phyloP scores from a whole-genome alignment of 2,329 filamentous ascomycete species.

The Calonectria montana region DNA sequence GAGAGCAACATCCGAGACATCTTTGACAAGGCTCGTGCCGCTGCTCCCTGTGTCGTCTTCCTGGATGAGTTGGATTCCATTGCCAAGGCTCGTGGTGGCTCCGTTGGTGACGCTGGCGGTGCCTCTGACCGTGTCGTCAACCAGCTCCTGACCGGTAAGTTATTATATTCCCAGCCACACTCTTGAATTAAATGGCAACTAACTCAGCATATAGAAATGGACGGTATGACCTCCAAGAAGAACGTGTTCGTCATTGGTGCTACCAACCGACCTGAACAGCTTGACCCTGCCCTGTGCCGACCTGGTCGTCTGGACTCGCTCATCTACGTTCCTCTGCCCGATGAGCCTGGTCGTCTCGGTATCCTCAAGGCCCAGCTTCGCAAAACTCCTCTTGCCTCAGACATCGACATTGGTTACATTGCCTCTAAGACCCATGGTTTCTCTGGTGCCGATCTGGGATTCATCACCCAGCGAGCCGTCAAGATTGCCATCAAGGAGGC shows the following conservation, averaged over 20 bases:
- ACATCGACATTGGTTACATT: slow-evolving; percentile 92
- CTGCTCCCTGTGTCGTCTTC: slow-evolving; percentile 98
- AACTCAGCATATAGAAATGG: slow-evolving; percentile 79
- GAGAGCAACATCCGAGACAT: slow-evolving; percentile 99
- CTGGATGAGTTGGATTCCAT: slow-evolving; percentile 98
- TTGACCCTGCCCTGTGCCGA: slow-evolving; percentile 97
- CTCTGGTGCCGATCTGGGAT: slow-evolving; percentile 99
- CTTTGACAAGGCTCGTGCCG: slow-evolving; percentile 98
- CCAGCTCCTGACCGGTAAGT: slow-evolving; percentile 93
- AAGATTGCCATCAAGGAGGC: slow-evolving; percentile 99
- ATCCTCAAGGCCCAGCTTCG: slow-evolving; percentile 97
- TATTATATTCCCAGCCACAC: not conserved
- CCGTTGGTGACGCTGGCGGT: slow-evolving; percentile 94
- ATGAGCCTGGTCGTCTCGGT: slow-evolving; percentile 87
- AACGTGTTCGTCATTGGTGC: slow-evolving; percentile 99
- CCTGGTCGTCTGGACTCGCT: slow-evolving; percentile 98
- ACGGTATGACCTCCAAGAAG: slow-evolving; percentile 99
- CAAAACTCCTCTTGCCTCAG: slow-evolving; percentile 91
- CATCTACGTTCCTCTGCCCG: slow-evolving; percentile 96
- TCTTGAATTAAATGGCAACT: slow-evolving; percentile 45
- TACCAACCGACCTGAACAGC: slow-evolving; percentile 98
- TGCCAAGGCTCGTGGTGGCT: slow-evolving; percentile 98
- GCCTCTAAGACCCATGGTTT: slow-evolving; percentile 98
- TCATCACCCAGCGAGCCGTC: slow-evolving; percentile 98
- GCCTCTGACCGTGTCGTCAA: slow-evolving; percentile 99